phyloP scores from a whole-genome alignment of 2,329 filamentous ascomycete species.

The Trichophyton verrucosum region DNA sequence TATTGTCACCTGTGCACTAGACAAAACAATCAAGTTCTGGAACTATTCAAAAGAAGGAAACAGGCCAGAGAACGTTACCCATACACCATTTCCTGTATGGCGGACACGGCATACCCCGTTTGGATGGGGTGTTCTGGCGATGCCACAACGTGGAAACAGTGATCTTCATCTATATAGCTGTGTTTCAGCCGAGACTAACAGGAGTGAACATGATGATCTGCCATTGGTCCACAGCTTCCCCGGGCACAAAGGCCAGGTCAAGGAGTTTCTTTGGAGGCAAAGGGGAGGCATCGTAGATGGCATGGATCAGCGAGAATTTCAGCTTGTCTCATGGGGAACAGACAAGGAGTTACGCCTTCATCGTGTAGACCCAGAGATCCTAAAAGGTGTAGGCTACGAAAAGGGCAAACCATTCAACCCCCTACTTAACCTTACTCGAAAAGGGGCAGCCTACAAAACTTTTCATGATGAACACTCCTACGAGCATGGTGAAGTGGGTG shows the following conservation, averaged over 20 bases:
- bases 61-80: slow-evolving; percentile 61
- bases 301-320: slow-evolving; percentile 77
- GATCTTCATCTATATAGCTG: slow-evolving; percentile 75
- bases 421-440: slow-evolving; percentile 62
- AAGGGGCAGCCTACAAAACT: slow-evolving; percentile 71
- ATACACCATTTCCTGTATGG: slow-evolving; percentile 79
- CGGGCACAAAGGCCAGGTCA: slow-evolving; percentile 54
- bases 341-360: slow-evolving; percentile 74
- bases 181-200: slow-evolving; percentile 24
- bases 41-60: slow-evolving; percentile 56
- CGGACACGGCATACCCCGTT: slow-evolving; percentile 85
- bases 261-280: slow-evolving; percentile 82
- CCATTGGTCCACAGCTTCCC: slow-evolving; percentile 41
- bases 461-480: slow-evolving; percentile 48
- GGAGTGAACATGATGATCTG: slow-evolving; percentile 23
- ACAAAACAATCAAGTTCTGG: slow-evolving; percentile 91
- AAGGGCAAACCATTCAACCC: slow-evolving; percentile 55
- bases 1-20: slow-evolving; percentile 77
- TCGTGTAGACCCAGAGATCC: slow-evolving; percentile 51
- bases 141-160: slow-evolving; percentile 81
- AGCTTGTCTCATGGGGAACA: slow-evolving; percentile 83
- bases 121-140: slow-evolving; percentile 70
- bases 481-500: neutral
- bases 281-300: slow-evolving; percentile 57
- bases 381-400: slow-evolving; percentile 58